Evolutionary conservation across 352 stramenopile species (phyloP).

Genomic region (Globisporangium perplexum): DNA sequence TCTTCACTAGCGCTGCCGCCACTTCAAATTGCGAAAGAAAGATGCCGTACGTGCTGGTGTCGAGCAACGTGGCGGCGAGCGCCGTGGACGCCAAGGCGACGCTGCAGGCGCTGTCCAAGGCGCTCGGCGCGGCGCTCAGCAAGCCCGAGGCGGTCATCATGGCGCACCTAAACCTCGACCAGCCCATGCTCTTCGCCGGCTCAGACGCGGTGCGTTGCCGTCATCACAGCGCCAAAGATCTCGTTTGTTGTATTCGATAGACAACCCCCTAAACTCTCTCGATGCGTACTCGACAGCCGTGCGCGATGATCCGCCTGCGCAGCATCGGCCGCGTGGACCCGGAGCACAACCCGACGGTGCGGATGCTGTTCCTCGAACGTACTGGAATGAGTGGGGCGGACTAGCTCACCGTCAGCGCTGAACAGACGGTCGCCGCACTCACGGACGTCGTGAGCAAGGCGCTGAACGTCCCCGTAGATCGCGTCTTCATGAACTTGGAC

Average conservation of each 20-base stretch:
- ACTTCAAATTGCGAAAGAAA: no score
- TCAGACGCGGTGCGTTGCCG: slow-evolving; percentile 31
- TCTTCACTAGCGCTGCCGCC: neutral
- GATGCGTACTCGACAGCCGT: slow-evolving; percentile 21
- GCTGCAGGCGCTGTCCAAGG: slow-evolving; percentile 37
- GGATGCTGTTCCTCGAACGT: neutral
- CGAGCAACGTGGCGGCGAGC: slow-evolving; percentile 37
- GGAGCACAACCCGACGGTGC: slow-evolving; percentile 39
- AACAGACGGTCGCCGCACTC: slow-evolving; percentile 34
- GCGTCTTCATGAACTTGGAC: slow-evolving; percentile 56
- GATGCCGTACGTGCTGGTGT: slow-evolving; percentile 51
- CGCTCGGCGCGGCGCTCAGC: slow-evolving; percentile 28
- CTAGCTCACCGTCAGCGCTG: neutral
- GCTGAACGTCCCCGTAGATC: slow-evolving; percentile 27
- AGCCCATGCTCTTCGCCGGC: slow-evolving; percentile 44
- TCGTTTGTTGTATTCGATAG: no score
- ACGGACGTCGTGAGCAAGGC: slow-evolving; percentile 35
- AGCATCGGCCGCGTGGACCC: slow-evolving; percentile 54
- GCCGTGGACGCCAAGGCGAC: slow-evolving; percentile 22
- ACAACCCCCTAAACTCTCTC: no score
- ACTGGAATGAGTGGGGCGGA: neutral
- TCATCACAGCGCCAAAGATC: no score
- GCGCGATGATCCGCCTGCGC: slow-evolving; percentile 42
- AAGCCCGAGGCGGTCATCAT: slow-evolving; percentile 56
- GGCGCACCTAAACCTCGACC: slow-evolving; percentile 47